A percentile compares a stretch with the other conserved stretches of the same genome.
Evolutionary conservation across 1,139 yeast genomes (phyloP).

Genomic region (Saccharomycopsis hybrid): DNA sequence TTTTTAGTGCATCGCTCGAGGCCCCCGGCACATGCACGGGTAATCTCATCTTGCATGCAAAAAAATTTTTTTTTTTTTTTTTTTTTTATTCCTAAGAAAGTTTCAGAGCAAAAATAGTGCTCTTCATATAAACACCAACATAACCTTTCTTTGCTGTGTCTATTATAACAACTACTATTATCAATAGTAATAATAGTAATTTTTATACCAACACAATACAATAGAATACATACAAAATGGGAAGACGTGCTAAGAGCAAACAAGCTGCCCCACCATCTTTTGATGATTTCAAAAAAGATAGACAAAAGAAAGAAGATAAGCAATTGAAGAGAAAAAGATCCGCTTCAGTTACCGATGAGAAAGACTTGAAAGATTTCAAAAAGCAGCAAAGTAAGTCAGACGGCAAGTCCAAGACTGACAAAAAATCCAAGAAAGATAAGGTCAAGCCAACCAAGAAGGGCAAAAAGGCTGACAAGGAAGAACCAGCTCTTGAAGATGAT

Average conservation of each 20-base stretch:
- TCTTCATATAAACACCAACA: too few relatives aligned
- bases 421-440: constrained; percentile 25
- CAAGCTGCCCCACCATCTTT: constrained; percentile 85
- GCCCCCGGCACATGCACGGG: too few relatives aligned
- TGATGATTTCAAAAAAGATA: constrained; percentile 68
- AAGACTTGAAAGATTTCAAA: constrained; percentile 24
- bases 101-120: too few relatives aligned
- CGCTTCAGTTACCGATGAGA: constrained; percentile 25
- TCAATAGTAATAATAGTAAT: too few relatives aligned
- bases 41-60: too few relatives aligned
- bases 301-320: constrained; percentile 27
- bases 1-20: too few relatives aligned
- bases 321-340: constrained; percentile 31
- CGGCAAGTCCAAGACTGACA: constrained; percentile 28
- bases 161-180: too few relatives aligned
- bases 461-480: constrained; percentile 32
- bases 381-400: constrained; percentile 24
- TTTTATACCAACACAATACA: too few relatives aligned
- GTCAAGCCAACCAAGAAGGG: constrained; percentile 25
- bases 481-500: constrained; percentile 57
- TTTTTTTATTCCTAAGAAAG: too few relatives aligned
- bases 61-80: too few relatives aligned
- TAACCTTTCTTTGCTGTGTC: too few relatives aligned
- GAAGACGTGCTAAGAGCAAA: constrained; percentile 86
- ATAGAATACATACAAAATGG: constrained; percentile 43